Percentiles rank a stretch among this genome's conserved stretches.
These are phyloP conservation scores for Entomortierella chlamydospora DNA, from an alignment of 192 early-diverging fungal genomes.

Conservation along the genomic window DNA sequence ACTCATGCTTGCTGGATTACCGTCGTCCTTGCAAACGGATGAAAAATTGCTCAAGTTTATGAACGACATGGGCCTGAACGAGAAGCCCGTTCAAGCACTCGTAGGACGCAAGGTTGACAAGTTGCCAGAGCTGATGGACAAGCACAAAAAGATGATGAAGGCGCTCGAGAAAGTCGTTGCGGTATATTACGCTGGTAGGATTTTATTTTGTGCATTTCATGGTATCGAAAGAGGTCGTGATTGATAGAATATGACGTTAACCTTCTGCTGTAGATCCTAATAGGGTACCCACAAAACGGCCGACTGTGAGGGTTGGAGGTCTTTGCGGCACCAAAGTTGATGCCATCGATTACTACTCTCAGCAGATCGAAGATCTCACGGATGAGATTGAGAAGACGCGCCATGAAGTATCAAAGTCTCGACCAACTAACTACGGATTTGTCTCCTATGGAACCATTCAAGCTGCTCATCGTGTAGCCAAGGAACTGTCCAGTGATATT, in stretches of 20 bases:
- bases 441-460: constrained; percentile 72
- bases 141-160: constrained; percentile 72
- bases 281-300: constrained; percentile 53
- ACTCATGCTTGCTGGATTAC: constrained; percentile 73
- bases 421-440: constrained; percentile 75
- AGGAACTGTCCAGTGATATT: constrained; percentile 46
- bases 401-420: constrained; percentile 58
- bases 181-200: constrained; percentile 62
- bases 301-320: constrained; percentile 48
- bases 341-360: constrained; percentile 77
- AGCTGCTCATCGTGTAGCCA: constrained; percentile 58
- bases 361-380: constrained; percentile 67
- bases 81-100: constrained; percentile 65
- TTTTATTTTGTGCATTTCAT: too few species aligned
- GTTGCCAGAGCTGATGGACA: constrained; percentile 72
- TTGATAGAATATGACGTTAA: too few species aligned
- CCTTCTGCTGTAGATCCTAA: constrained; percentile 31
- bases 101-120: constrained; percentile 75
- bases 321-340: constrained; percentile 67
- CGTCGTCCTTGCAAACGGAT: constrained; percentile 67
- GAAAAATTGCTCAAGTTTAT: constrained; percentile 63
- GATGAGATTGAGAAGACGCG: constrained; percentile 65
- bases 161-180: constrained; percentile 73
- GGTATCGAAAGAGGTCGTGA: too few species aligned
- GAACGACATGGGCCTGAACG: constrained; percentile 51